A percentile compares a stretch with the other conserved stretches of the same genome.
Conservation (phyloP, 495 filamentous ascomycete genomes). For the Clavariopsis aquatica region DNA sequence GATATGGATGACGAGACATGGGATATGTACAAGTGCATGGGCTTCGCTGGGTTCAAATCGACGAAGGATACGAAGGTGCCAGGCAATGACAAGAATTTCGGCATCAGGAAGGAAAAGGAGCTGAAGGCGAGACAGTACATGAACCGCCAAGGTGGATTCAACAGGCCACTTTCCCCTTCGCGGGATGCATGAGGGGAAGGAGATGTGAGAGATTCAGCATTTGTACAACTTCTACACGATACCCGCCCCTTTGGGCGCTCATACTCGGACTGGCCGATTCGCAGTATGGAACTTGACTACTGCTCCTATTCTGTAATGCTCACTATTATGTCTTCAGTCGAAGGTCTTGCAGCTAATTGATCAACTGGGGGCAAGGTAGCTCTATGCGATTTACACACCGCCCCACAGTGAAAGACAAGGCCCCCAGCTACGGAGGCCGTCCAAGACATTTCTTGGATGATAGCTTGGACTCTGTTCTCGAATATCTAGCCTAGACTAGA, state of each 20-base stretch:
- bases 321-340: background rate
- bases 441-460: background rate
- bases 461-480: background rate
- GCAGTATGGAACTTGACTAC: slow-evolving; percentile 4
- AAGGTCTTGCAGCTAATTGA: background rate
- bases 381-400: background rate
- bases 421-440: background rate
- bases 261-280: background rate
- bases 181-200: slow-evolving; percentile 1
- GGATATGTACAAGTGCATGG: slow-evolving; percentile 82
- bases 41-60: slow-evolving; percentile 78
- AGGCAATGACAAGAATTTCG: slow-evolving; percentile 80
- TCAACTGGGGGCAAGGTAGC: background rate
- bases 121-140: slow-evolving; percentile 97
- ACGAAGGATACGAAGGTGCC: slow-evolving; percentile 90
- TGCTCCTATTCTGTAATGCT: no score
- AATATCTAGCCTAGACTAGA: background rate
- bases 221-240: slow-evolving; percentile 1
- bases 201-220: background rate
- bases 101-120: slow-evolving; percentile 90
- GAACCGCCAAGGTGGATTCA: slow-evolving; percentile 97
- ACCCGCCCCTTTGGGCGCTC: background rate
- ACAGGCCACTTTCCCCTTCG: slow-evolving; percentile 75
- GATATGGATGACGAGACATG: slow-evolving; percentile 62
- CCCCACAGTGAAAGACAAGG: background rate